A percentile compares a stretch with the other conserved stretches of the same genome.
Evolutionary conservation across 371 early-diverging fungal species (phyloP).

Genomic region (Mucor velutinosus): DNA sequence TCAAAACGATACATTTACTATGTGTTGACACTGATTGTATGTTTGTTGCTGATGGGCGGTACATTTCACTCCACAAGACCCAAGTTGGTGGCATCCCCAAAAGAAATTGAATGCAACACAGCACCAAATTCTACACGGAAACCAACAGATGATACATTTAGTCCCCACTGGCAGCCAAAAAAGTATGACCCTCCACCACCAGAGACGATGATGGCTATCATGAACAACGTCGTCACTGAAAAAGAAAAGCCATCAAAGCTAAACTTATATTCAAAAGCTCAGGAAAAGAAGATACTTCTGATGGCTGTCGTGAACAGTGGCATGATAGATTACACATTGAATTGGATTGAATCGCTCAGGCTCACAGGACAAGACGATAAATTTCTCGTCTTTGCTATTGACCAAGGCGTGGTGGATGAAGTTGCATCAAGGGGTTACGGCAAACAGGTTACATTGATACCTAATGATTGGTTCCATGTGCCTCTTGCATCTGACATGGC

Average conservation of each 20-base stretch:
- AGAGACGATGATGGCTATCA: conserved; percentile 1
- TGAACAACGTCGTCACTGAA: conserved; percentile 7
- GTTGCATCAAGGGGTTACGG: conserved; percentile 28
- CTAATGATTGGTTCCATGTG: conserved; percentile 40
- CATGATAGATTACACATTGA: conserved; percentile 40
- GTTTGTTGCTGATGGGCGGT: neutral
- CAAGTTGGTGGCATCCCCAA: neutral
- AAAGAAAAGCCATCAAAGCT: neutral
- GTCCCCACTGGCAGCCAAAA: neutral
- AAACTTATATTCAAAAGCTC: neutral
- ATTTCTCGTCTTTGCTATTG: conserved; percentile 42
- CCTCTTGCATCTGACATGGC: conserved; percentile 30
- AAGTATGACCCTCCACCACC: conserved; percentile 3
- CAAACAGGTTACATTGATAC: conserved; percentile 36
- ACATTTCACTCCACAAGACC: neutral
- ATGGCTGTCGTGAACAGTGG: conserved; percentile 41
- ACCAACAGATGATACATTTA: neutral
- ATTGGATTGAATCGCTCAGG: conserved; percentile 44
- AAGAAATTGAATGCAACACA: neutral
- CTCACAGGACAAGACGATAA: conserved; percentile 21
- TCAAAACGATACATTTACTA: neutral
- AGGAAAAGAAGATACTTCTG: conserved; percentile 17
- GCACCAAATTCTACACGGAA: neutral
- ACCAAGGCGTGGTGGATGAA: conserved; percentile 29
- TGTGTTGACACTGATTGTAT: neutral